Conservation (phyloP, 164 flowering plant genomes). For the Tetrastigma voinierianum region DNA sequence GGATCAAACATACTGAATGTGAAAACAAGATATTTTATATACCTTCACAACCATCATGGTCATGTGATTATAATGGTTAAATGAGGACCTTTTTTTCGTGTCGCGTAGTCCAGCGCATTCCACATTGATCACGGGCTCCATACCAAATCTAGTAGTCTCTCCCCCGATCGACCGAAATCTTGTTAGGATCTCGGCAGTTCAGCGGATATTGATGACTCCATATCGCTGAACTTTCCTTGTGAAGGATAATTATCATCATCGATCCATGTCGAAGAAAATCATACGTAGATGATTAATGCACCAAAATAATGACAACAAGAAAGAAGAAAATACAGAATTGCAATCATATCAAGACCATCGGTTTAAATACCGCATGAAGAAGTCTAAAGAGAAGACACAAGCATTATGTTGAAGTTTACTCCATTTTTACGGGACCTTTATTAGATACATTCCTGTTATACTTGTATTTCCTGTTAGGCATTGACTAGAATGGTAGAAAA, state of each 20-base stretch:
- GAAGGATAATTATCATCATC: constrained; percentile 86
- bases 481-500: no score
- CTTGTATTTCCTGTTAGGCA: no score
- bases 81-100: constrained; percentile 81
- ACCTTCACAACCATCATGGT: constrained; percentile 94
- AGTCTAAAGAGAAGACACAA: no score
- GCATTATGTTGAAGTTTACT: no score
- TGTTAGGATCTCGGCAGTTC: constrained; percentile 58
- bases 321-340: not conserved
- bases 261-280: constrained; percentile 60
- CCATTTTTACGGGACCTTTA: no score
- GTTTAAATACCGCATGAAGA: no score
- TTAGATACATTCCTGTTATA: no score
- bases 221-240: constrained; percentile 81
- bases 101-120: constrained; percentile 84
- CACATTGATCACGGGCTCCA: constrained; percentile 89
- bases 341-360: not conserved
- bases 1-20: not conserved
- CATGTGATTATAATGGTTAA: constrained; percentile 80
- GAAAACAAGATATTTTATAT: no score
- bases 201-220: constrained; percentile 90
- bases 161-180: constrained; percentile 95
- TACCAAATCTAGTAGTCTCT: constrained; percentile 80
- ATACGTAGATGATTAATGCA: not conserved
- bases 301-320: not conserved